Conservation (phyloP, 1,139 yeast genomes). For the Zygotorulaspora mrakii region DNA sequence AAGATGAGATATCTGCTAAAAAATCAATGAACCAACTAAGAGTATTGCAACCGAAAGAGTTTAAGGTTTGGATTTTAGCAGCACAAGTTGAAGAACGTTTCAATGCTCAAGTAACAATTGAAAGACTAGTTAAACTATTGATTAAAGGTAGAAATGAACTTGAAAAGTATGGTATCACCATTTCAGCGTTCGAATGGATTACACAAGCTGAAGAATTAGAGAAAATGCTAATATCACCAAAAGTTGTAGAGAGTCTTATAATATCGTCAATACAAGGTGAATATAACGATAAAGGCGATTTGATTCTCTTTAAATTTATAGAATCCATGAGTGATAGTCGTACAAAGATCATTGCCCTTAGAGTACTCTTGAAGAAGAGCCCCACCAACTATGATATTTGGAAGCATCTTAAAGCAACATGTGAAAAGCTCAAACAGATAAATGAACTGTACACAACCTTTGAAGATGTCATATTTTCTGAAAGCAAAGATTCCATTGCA, state of each 20-base stretch:
- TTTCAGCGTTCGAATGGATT: slow-evolving; percentile 49
- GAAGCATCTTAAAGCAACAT: slow-evolving; percentile 49
- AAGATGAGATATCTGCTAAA: slow-evolving; percentile 48
- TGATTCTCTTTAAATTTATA: slow-evolving; percentile 1
- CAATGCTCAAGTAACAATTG: slow-evolving; percentile 39
- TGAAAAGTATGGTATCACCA: slow-evolving; percentile 45
- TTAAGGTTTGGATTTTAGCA: slow-evolving; percentile 68
- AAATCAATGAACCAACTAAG: slow-evolving; percentile 57
- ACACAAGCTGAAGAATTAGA: slow-evolving; percentile 45
- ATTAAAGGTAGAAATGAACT: slow-evolving; percentile 51
- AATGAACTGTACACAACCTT: slow-evolving; percentile 47
- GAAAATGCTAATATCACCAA: slow-evolving; percentile 29
- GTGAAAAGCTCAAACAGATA: slow-evolving; percentile 39
- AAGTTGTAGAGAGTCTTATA: slow-evolving; percentile 24
- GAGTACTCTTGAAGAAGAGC: slow-evolving; percentile 36
- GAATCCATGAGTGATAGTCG: slow-evolving; percentile 10
- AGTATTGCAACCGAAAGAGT: slow-evolving; percentile 48
- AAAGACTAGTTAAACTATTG: slow-evolving; percentile 45
- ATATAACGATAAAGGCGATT: neutral
- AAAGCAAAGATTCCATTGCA: slow-evolving; percentile 19
- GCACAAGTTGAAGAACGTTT: slow-evolving; percentile 64
- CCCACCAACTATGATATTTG: slow-evolving; percentile 55
- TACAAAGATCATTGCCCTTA: slow-evolving; percentile 17
- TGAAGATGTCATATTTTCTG: slow-evolving; percentile 44
- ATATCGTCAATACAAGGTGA: slow-evolving; percentile 31